These are phyloP conservation scores for Gnomoniopsis smithogilvyi DNA, from an alignment of 2,329 filamentous ascomycete genomes.

Conservation along the genomic window DNA sequence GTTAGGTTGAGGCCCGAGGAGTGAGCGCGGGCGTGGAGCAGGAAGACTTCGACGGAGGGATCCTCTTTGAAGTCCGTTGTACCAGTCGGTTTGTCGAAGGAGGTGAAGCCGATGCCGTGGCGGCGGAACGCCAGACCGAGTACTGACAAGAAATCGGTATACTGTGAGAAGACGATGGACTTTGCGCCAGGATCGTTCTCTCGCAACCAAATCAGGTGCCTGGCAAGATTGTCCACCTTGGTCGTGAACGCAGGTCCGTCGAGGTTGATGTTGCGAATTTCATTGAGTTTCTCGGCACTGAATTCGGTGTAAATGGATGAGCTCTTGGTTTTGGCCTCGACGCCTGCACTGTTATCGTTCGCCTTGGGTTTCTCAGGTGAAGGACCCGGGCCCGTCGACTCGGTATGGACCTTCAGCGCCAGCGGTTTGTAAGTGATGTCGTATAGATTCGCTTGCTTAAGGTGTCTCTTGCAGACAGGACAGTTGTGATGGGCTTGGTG, in stretches of 20 bases:
- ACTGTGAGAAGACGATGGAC: slow-evolving; percentile 88
- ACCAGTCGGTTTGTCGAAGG: slow-evolving; percentile 66
- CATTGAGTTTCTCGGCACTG: slow-evolving; percentile 63
- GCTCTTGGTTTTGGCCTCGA: slow-evolving; percentile 26
- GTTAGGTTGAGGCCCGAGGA: slow-evolving; percentile 87
- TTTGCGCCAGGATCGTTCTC: slow-evolving; percentile 83
- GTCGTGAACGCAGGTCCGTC: slow-evolving; percentile 74
- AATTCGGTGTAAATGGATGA: slow-evolving; percentile 74
- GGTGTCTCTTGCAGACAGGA: slow-evolving; percentile 74
- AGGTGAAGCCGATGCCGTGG: slow-evolving; percentile 71
- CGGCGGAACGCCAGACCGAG: slow-evolving; percentile 66
- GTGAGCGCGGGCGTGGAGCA: slow-evolving; percentile 86
- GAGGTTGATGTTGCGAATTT: slow-evolving; percentile 81
- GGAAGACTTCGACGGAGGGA: slow-evolving; percentile 72
- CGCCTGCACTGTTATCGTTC: slow-evolving; percentile 9
- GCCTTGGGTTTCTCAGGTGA: slow-evolving; percentile 24
- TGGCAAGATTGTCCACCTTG: slow-evolving; percentile 80
- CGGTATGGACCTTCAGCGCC: slow-evolving; percentile 61
- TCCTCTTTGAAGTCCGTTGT: slow-evolving; percentile 76
- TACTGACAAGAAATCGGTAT: slow-evolving; percentile 74
- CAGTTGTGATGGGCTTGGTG: slow-evolving; percentile 71
- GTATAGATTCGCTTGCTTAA: slow-evolving; percentile 69
- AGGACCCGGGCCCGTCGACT: slow-evolving; percentile 20
- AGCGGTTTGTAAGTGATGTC: slow-evolving; percentile 81
- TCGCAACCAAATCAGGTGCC: slow-evolving; percentile 83